Base-by-base conservation (phyloP, 75 land plant genomes). In the Chamaecyparis obtusa region DNA sequence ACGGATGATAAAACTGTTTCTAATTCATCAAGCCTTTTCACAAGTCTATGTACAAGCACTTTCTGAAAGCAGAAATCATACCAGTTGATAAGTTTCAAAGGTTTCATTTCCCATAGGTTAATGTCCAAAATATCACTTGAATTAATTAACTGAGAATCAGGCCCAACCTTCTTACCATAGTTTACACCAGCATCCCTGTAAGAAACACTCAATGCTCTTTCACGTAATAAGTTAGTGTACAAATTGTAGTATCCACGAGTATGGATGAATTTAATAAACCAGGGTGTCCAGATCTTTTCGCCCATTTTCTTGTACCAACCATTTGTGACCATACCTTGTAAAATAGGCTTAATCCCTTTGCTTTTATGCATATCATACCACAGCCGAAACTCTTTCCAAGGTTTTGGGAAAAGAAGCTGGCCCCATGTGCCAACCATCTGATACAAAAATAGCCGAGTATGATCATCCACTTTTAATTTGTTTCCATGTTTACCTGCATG, bases 401-500 rank as follows among this genome's bases (percentile, higher is more conserved):
- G 99, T 86, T 90, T 94, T 75, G 99, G 99, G 86, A 98, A 98
- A 82, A 98, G 91, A 87, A 98, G 93, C 94, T 98, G 99, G 9
- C 99, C 99, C 99, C 99, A 98, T 2, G 97, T 98, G 57, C 99
- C 99, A 71, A 98, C 99, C 91, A 96, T 80, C 84, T 97, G 99
- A 84, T 98, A 98, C 87, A 98, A 88, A 88, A 98, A 98, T 46
- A 98, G 86, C 2, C 60, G 91, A 5, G 94, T 92, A 78, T 85
- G 92, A 87, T 86, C 75, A 57, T 94, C 95, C 89, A 98, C 84
- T 15, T 91, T 84, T 32, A 96, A 86, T 81, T 93, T 90, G 90
- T 93, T 94, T 33, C 96, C 97, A 89, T 96, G 95, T 84, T 94
- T 94, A 46, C 95, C 95, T 94, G 90, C 33, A 10, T 9, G 36